Conservation (phyloP, 768 basidiomycete genomes). For the Collybiopsis luxurians region DNA sequence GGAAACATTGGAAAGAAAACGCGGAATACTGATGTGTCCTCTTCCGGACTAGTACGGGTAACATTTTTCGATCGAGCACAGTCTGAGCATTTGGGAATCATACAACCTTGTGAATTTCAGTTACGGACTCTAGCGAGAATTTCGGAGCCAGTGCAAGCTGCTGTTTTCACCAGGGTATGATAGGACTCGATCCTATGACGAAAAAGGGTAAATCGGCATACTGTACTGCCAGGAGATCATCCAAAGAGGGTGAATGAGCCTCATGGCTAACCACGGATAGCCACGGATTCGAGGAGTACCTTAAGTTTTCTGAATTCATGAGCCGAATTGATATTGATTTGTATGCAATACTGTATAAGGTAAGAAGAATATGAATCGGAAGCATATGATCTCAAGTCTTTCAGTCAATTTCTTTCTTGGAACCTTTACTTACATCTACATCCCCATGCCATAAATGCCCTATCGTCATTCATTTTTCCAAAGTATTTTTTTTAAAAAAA, state of each 20-base stretch:
- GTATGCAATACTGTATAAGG: not conserved
- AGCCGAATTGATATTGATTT: not conserved
- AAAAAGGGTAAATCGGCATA: no score
- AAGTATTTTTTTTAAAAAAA: not conserved
- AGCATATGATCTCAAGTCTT: not conserved
- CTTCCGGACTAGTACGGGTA: slow-evolving; percentile 10
- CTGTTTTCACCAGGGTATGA: no score
- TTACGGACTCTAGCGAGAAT: not conserved
- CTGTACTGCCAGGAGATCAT: no score
- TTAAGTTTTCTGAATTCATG: not conserved
- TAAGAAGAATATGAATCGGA: slow-evolving; percentile 1
- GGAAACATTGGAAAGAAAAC: not conserved
- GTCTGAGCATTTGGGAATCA: not conserved
- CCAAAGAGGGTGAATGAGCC: no score
- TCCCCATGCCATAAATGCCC: slow-evolving; percentile 5
- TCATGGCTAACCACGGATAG: no score
- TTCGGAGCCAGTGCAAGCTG: not conserved
- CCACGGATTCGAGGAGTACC: slow-evolving; percentile 3
- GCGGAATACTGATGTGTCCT: slow-evolving; percentile 2
- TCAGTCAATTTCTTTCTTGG: not conserved
- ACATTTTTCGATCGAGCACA: not conserved
- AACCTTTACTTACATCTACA: slow-evolving; percentile 3
- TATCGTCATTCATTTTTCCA: slow-evolving; percentile 5
- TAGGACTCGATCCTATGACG: no score
- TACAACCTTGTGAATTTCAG: not conserved